Percentiles rank a stretch among this genome's conserved stretches.
Evolutionary conservation across 441 rosid genomes (phyloP).

Genomic region (Arabidopsis lyrata): DNA sequence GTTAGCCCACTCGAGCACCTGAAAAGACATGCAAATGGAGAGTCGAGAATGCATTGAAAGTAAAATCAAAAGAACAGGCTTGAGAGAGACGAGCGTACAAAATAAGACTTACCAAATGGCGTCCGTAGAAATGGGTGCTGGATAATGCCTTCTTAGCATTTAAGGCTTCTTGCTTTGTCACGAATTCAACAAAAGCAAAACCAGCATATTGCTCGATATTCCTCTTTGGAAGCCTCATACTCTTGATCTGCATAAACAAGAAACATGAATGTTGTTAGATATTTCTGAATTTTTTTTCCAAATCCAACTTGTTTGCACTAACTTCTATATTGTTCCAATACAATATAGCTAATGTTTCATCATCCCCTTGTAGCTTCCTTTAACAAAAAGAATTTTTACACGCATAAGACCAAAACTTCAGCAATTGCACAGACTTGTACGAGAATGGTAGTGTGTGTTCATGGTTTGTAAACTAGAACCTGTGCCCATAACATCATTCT

Average conservation of each 20-base stretch:
- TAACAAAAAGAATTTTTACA: constrained; percentile 16
- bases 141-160: constrained; percentile 79
- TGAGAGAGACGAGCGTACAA: background rate
- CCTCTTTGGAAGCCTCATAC: constrained; percentile 88
- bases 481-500: constrained; percentile 1
- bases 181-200: constrained; percentile 82
- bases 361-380: background rate
- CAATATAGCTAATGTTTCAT: background rate
- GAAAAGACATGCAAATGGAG: too few relatives aligned
- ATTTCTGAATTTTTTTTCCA: background rate
- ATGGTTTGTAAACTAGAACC: background rate
- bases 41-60: constrained; percentile 1
- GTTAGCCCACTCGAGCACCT: constrained; percentile 92
- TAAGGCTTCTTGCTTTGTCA: constrained; percentile 90
- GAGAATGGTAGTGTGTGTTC: constrained; percentile 4
- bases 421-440: background rate
- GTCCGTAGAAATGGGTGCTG: constrained; percentile 88
- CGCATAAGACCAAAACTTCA: constrained; percentile 3
- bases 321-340: background rate
- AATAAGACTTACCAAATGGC: constrained; percentile 74
- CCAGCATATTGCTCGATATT: constrained; percentile 67
- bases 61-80: constrained; percentile 19
- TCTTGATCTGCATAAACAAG: constrained; percentile 67
- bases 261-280: constrained; percentile 11
- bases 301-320: constrained; percentile 4